Evolutionary conservation across 768 basidiomycete genomes (phyloP), one percentile per base, ranked within the genome.

Genomic region (Lyophyllum shimeji): DNA sequence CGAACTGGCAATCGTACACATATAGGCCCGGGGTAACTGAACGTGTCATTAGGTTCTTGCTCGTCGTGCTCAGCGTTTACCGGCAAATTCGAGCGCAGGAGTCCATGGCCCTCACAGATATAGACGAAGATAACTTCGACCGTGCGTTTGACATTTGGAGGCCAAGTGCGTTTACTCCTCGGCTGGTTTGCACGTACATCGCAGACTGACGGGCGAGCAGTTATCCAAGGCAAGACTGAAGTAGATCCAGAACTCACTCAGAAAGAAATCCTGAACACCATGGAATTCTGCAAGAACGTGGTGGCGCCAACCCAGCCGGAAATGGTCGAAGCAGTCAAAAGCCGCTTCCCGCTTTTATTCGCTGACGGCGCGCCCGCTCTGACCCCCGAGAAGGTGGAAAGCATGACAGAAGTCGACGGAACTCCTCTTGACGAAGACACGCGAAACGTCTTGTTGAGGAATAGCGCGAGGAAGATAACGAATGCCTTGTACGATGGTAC

Each of bases 221-320:
- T 83, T 20, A 83, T 84, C 27, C 82, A 84, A 57, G 82, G 82
- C 12, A 72, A 73, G 25, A 76, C 76, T 0, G 82, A 83, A 51
- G 72, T 80, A 59, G 81, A 80, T 17, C 66, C 69, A 24, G 63
- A 49, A 42, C 65, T 83, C 25, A 78, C 80, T 4, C 79, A 80
- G 55, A 63, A 70, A 54, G 84, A 85, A 57, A 69, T 84, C 0
- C 73, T 82, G 56, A 73, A 69, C 50, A 78, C 83, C 1, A 63
- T 71, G 58, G 65, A 66, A 20, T 69, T 67, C 53, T 69, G 64
- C 40, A 56, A 63, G 50, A 44, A 66, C 50, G 57, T 71, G 20
- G 63, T 70, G 47, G 63, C 62, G 2, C 69, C 67, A 3, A 67
- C 61, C 1, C 66, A 65, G 45, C 63, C 69, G 1, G 64, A 71